Conservation (phyloP, 495 filamentous ascomycete genomes). For the Umbilicaria muhlenbergii region DNA sequence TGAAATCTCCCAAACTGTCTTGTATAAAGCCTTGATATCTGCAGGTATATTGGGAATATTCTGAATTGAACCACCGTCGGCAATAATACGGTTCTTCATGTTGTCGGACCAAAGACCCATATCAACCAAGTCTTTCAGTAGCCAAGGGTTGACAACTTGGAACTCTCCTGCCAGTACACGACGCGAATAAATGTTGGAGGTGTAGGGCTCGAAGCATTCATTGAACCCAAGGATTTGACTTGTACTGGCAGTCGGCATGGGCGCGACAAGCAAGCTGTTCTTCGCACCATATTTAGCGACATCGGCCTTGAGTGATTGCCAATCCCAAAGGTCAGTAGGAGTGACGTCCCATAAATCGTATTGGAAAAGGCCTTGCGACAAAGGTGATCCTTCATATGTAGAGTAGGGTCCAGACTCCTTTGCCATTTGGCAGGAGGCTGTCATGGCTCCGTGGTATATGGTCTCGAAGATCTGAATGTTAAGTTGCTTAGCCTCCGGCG, state of each 20-base stretch:
- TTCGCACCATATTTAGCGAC: slow-evolving; percentile 85
- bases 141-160: slow-evolving; percentile 98
- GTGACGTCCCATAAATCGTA: slow-evolving; percentile 98
- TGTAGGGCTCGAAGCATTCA: slow-evolving; percentile 99
- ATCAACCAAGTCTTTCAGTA: slow-evolving; percentile 94
- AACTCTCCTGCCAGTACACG: slow-evolving; percentile 97
- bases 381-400: slow-evolving; percentile 84
- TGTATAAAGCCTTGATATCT: slow-evolving; percentile 94
- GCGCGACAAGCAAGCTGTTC: slow-evolving; percentile 87
- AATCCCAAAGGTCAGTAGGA: slow-evolving; percentile 92
- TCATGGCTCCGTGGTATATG: slow-evolving; percentile 92
- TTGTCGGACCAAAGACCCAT: slow-evolving; percentile 97
- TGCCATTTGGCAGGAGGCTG: slow-evolving; percentile 73
- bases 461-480: slow-evolving; percentile 99
- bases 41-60: slow-evolving; percentile 90
- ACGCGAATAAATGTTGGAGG: slow-evolving; percentile 97
- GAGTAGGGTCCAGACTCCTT: slow-evolving; percentile 70
- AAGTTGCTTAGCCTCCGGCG: slow-evolving; percentile 75
- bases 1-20: slow-evolving; percentile 99
- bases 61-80: slow-evolving; percentile 89
- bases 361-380: slow-evolving; percentile 89
- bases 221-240: slow-evolving; percentile 97
- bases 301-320: slow-evolving; percentile 72
- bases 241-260: slow-evolving; percentile 94
- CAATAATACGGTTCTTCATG: slow-evolving; percentile 99